phyloP scores from a whole-genome alignment of 345 rosid genomes.

The Moringa oleifera region DNA sequence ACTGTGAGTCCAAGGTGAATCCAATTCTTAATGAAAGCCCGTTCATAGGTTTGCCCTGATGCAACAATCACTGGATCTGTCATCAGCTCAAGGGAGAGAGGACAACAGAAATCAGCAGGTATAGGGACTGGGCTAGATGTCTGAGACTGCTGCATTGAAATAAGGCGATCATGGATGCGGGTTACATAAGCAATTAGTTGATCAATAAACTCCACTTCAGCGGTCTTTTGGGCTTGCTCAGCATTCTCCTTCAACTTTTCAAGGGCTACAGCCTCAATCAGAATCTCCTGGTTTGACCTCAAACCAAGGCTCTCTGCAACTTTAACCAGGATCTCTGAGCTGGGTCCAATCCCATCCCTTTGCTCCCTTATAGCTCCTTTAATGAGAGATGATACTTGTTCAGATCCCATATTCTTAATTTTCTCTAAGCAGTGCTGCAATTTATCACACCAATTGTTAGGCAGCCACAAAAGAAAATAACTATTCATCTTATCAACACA shows the following conservation, averaged over 20 bases:
- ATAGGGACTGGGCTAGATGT: constrained; percentile 71
- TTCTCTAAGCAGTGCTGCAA: constrained; percentile 69
- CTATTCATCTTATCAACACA: constrained; percentile 1
- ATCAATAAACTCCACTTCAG: constrained; percentile 70
- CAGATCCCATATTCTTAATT: constrained; percentile 53
- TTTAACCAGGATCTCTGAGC: constrained; percentile 61
- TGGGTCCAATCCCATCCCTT: constrained; percentile 48
- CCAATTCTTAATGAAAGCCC: constrained; percentile 85
- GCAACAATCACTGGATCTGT: constrained; percentile 94
- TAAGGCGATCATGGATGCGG: constrained; percentile 72
- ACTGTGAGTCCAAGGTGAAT: constrained; percentile 87
- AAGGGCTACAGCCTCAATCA: constrained; percentile 90
- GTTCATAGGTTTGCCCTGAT: constrained; percentile 94
- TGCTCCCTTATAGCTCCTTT: constrained; percentile 60
- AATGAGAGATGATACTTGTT: constrained; percentile 51
- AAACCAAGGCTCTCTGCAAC: constrained; percentile 66
- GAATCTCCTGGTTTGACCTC: constrained; percentile 84
- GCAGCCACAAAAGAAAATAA: neutral
- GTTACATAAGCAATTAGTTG: constrained; percentile 61
- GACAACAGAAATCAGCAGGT: constrained; percentile 95
- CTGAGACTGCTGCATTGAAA: constrained; percentile 68
- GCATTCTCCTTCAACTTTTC: constrained; percentile 94
- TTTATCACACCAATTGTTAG: constrained; percentile 23
- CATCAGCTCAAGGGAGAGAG: constrained; percentile 95
- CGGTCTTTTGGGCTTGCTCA: constrained; percentile 74